Conservation (phyloP, 306 rosid genomes). For the Geum urbanum region DNA sequence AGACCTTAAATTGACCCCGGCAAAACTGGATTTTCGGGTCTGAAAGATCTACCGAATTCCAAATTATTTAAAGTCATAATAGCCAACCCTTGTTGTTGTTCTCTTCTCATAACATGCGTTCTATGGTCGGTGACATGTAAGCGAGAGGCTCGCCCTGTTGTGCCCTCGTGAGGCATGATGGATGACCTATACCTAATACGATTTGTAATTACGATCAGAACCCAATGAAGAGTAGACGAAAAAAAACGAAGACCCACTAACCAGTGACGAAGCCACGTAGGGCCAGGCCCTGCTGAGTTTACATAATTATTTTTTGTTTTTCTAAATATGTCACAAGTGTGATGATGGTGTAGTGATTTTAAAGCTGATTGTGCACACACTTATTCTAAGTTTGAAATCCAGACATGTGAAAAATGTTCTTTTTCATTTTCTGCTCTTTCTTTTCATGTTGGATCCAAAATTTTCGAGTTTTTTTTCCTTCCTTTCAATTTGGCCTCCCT, state of each 20-base stretch:
- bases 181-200: constrained; percentile 1
- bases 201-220: constrained; percentile 2
- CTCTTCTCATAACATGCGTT: constrained; percentile 30
- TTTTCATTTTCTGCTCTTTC: no score
- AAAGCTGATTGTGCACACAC: no score
- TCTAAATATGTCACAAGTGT: no score
- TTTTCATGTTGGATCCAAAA: no score
- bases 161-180: background rate
- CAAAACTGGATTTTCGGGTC: constrained; percentile 23
- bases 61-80: background rate
- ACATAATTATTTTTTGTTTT: no score
- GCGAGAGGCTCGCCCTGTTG: background rate
- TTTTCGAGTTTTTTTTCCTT: no score
- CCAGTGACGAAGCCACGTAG: no score
- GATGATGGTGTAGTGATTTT: no score
- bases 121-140: constrained; percentile 41
- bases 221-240: background rate
- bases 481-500: no score
- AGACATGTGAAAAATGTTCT: no score
- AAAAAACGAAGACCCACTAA: background rate
- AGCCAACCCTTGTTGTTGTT: constrained; percentile 19
- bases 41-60: constrained; percentile 5
- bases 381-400: no score
- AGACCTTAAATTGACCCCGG: constrained; percentile 51
- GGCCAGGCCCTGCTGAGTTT: no score